These are phyloP conservation scores for Zoysia japonica DNA, from an alignment of 176 grass and related monocot species.

Conservation along the genomic window DNA sequence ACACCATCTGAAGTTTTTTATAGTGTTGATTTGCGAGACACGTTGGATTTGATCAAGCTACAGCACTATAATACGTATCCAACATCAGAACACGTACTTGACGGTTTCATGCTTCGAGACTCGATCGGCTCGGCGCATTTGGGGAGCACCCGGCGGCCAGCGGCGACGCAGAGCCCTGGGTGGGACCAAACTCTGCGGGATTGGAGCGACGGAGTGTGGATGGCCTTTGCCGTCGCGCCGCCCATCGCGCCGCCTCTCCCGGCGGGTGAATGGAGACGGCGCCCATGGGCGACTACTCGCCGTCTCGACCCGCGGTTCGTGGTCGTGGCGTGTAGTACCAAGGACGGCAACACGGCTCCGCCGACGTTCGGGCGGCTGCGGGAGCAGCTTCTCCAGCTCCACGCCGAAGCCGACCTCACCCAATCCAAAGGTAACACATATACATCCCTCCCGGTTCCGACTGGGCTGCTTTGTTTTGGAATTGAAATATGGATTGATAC, in stretches of 20 bases:
- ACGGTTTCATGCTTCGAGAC: neutral
- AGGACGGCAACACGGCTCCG: neutral
- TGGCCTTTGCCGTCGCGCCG: slow-evolving; percentile 42
- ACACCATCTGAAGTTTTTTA: too few relatives aligned
- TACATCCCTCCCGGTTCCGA: too few relatives aligned
- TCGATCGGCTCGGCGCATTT: neutral
- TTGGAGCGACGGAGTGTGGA: neutral
- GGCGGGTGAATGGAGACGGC: slow-evolving; percentile 5
- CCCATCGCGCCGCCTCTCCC: neutral
- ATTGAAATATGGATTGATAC: neutral
- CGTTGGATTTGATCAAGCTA: neutral
- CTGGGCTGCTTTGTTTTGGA: too few relatives aligned
- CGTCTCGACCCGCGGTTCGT: slow-evolving; percentile 2
- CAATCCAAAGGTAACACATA: slow-evolving; percentile 66
- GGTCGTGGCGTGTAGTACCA: slow-evolving; percentile 15
- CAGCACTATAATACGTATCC: neutral
- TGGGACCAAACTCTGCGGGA: neutral
- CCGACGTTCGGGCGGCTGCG: slow-evolving; percentile 44
- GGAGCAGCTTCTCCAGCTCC: slow-evolving; percentile 82
- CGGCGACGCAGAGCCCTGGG: neutral
- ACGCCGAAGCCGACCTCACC: slow-evolving; percentile 69
- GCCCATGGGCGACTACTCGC: neutral
- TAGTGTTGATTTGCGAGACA: neutral
- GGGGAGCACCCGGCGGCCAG: neutral
- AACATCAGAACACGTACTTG: neutral